Base-by-base conservation (phyloP, 2,329 filamentous ascomycete species). In the Cladobotryum mycophilum region DNA sequence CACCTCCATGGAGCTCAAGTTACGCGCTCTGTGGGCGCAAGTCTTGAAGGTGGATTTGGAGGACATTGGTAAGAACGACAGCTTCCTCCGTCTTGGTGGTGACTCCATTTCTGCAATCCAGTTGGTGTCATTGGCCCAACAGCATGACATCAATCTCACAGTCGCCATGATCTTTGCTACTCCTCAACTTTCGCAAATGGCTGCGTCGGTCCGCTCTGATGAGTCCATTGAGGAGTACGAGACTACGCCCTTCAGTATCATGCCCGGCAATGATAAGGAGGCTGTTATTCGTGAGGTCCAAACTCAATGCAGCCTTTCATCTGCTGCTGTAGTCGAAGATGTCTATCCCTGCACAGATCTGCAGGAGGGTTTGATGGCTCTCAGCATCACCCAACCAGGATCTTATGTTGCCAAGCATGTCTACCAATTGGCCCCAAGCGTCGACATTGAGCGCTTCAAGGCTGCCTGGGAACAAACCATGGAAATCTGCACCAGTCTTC, bases 381-480 rank as follows among this genome's bases (percentile, higher is more conserved):
- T 70, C 3, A 61, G 67, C 2, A 58, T 57, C 36, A 61, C 61
- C 25, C 58, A 64, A 14, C 41, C 55, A 1, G 67, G 65, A 1
- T 64, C 63, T 1, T 72, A 73, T 41, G 59, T 70, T 12, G 25
- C 25, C 25, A 30, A 61, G 64, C 3, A 59, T 61, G 42, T 58
- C 9, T 53, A 62, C 40, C 52, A 53, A n/a, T 55, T 65, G 45
- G 48, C 17, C 6, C 25, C 25, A 30, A 30, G 25, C 40, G 49
- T n/a, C 11, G 56, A 64, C 3, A 14, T 61, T 36, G 46, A 44
- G 6, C 49, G 47, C 2, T 64, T 67, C 51, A 60, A 60, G 51
- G 45, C 56, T 1, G 61, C 64, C 3, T 67, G 64, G 64, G 55
- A 47, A 12, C 22, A 33, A n/a, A 54, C 50, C 5, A 41, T 56